Conservation (phyloP, 108 stramenopile species). For the Parmales sp. region DNA sequence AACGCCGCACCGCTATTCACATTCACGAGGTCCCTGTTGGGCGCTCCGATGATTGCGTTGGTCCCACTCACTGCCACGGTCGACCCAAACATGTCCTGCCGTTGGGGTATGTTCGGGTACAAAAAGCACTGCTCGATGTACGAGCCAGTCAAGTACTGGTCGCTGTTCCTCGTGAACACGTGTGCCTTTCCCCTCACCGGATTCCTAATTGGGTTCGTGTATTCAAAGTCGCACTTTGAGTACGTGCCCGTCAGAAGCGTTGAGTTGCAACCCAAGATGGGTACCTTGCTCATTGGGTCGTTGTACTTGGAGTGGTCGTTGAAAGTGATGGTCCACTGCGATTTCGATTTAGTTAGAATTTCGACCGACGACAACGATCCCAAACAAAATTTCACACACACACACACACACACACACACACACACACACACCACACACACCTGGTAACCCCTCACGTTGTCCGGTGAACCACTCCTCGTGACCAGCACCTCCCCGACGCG, state of each 20-base stretch:
- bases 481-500: conserved; percentile 26
- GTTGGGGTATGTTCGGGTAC: conserved; percentile 41
- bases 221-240: conserved; percentile 9
- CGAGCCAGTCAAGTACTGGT: background rate
- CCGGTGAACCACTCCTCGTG: conserved; percentile 15
- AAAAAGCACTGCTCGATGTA: conserved; percentile 54
- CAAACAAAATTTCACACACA: too few relatives aligned
- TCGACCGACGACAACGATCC: too few relatives aligned
- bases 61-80: conserved; percentile 36
- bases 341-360: too few relatives aligned
- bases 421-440: too few relatives aligned
- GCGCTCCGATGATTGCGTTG: conserved; percentile 45
- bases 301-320: conserved; percentile 24
- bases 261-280: background rate
- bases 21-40: conserved; percentile 50
- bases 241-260: background rate
- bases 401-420: too few relatives aligned
- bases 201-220: conserved; percentile 19
- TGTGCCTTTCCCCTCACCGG: conserved; percentile 45
- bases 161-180: conserved; percentile 38
- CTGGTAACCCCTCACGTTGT: conserved; percentile 29
- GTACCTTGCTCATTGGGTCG: background rate
- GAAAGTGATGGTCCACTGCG: conserved; percentile 38
- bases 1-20: conserved; percentile 52
- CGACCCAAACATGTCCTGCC: conserved; percentile 45